phyloP scores from a whole-genome alignment of 1,284 basidiomycete genomes.

The Cronartium ribicola region DNA sequence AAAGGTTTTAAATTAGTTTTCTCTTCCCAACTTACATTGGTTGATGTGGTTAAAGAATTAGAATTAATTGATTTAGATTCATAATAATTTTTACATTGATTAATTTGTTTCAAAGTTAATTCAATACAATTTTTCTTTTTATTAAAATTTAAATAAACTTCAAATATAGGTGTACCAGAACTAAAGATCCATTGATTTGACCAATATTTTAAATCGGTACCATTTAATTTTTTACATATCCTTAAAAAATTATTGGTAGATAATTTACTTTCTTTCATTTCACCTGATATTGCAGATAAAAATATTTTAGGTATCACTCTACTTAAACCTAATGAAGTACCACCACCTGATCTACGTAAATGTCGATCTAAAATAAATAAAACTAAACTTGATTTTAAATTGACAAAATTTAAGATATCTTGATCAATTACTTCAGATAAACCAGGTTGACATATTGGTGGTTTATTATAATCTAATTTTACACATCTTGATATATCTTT shows the following conservation, averaged over 20 bases:
- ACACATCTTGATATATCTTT: slow-evolving; percentile 95
- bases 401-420: slow-evolving; percentile 64
- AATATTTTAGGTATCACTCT: slow-evolving; percentile 94
- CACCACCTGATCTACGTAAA: slow-evolving; percentile 76
- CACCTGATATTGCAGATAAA: slow-evolving; percentile 86
- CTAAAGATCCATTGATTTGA: slow-evolving; percentile 99
- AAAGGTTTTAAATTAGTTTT: slow-evolving; percentile 68
- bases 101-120: slow-evolving; percentile 83
- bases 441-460: slow-evolving; percentile 88
- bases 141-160: slow-evolving; percentile 86
- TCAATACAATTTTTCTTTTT: slow-evolving; percentile 97
- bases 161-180: slow-evolving; percentile 88
- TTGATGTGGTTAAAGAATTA: too few relatives aligned
- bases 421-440: slow-evolving; percentile 55
- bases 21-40: slow-evolving; percentile 64
- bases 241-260: slow-evolving; percentile 87
- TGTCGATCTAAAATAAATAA: slow-evolving; percentile 91
- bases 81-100: slow-evolving; percentile 61
- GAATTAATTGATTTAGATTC: too few relatives aligned
- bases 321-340: slow-evolving; percentile 82
- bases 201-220: slow-evolving; percentile 65
- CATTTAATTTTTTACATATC: slow-evolving; percentile 85
- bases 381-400: slow-evolving; percentile 89
- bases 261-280: slow-evolving; percentile 62
- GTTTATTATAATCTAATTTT: slow-evolving; percentile 79